These are phyloP conservation scores for Xanthoconium separans DNA, from an alignment of 1,284 basidiomycete genomes.

Conservation along the genomic window DNA sequence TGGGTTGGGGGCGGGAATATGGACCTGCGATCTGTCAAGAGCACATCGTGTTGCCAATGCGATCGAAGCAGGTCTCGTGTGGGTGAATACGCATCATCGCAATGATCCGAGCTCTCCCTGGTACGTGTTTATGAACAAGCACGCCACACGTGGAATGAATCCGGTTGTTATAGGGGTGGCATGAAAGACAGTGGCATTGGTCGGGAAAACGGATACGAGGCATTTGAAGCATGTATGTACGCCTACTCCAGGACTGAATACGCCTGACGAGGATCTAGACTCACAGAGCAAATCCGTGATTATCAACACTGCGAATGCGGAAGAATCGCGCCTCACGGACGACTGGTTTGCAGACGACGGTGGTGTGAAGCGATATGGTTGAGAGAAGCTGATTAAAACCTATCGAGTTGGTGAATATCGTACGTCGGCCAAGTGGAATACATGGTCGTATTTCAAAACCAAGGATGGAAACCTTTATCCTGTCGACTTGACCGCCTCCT, in stretches of 20 bases:
- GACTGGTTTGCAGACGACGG: slow-evolving; percentile 75
- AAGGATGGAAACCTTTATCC: slow-evolving; percentile 20
- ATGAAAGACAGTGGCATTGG: slow-evolving; percentile 85
- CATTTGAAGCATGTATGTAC: slow-evolving; percentile 67
- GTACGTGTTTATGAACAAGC: slow-evolving; percentile 39
- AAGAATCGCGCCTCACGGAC: slow-evolving; percentile 57
- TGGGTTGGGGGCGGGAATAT: slow-evolving; percentile 77
- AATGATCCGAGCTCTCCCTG: slow-evolving; percentile 87
- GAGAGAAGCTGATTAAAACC: slow-evolving; percentile 8
- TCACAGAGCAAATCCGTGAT: slow-evolving; percentile 80
- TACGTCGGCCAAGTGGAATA: slow-evolving; percentile 7
- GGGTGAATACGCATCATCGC: slow-evolving; percentile 85
- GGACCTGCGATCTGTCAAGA: slow-evolving; percentile 71
- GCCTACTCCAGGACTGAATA: background rate
- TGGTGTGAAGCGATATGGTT: slow-evolving; percentile 59
- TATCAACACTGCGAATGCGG: slow-evolving; percentile 61
- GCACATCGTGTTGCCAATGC: slow-evolving; percentile 68
- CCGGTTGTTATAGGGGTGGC: slow-evolving; percentile 58
- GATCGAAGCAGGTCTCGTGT: slow-evolving; percentile 74
- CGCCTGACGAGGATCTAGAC: slow-evolving; percentile 42
- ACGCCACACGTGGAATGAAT: background rate
- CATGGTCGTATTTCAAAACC: slow-evolving; percentile 15
- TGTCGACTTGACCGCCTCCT: slow-evolving; percentile 59
- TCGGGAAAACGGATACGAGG: slow-evolving; percentile 78
- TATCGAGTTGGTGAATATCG: background rate